Conservation (phyloP, 768 basidiomycete genomes). For the Boletus rubropictus region DNA sequence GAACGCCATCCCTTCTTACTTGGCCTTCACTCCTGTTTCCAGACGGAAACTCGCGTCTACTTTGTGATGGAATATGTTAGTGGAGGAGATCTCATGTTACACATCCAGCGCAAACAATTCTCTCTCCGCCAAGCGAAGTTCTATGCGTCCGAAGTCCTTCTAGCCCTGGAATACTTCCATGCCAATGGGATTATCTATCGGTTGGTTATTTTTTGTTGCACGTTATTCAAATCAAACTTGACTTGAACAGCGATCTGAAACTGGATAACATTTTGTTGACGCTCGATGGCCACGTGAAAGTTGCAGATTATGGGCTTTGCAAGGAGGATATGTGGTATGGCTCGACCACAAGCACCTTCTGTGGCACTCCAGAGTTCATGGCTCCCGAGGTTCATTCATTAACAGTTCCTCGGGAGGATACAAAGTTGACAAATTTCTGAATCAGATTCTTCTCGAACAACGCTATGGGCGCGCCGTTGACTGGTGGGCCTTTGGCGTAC, state of each 20-base stretch:
- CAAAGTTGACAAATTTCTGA: constrained; percentile 4
- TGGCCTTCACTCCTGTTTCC: constrained; percentile 97
- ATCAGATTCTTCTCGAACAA: constrained; percentile 95
- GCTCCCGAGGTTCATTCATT: constrained; percentile 80
- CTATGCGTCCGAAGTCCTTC: constrained; percentile 93
- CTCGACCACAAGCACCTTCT: constrained; percentile 95
- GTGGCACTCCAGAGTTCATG: constrained; percentile 99
- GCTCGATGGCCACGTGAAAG: constrained; percentile 95
- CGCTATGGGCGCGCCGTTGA: constrained; percentile 98
- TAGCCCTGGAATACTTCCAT: constrained; percentile 98
- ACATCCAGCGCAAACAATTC: constrained; percentile 98
- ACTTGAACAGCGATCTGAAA: constrained; percentile 77
- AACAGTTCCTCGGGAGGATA: not conserved
- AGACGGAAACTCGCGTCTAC: constrained; percentile 98
- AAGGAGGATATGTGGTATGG: constrained; percentile 99
- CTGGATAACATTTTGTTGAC: constrained; percentile 97
- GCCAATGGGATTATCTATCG: constrained; percentile 98
- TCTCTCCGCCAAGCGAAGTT: constrained; percentile 98
- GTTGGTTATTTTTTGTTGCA: constrained; percentile 38
- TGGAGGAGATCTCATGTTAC: constrained; percentile 98
- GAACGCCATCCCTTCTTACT: constrained; percentile 98
- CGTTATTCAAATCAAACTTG: not conserved
- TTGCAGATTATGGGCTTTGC: constrained; percentile 98
- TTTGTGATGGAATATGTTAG: constrained; percentile 99
- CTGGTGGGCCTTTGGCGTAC: constrained; percentile 99